These are phyloP conservation scores for Rhododendron williamsianum DNA, from an alignment of 148 eudicot species.

Conservation along the genomic window DNA sequence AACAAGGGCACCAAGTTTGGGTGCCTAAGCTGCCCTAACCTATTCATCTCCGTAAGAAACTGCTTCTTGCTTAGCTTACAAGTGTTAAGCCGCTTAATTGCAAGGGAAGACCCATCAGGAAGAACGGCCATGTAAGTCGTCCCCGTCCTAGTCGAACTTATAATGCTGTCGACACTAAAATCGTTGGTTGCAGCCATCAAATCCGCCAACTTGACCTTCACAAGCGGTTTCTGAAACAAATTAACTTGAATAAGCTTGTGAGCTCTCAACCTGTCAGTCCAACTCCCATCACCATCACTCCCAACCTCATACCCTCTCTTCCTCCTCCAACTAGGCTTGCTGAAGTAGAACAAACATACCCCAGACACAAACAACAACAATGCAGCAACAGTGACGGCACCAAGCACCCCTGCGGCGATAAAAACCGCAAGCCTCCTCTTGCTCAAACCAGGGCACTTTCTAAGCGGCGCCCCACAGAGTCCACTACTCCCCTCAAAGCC, in stretches of 20 bases:
- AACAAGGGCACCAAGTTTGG: constrained; percentile 82
- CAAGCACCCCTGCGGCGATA: constrained; percentile 65
- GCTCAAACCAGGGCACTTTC: constrained; percentile 58
- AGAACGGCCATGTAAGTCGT: constrained; percentile 63
- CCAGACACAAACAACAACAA: constrained; percentile 55
- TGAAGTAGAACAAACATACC: constrained; percentile 69
- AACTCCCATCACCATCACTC: constrained; percentile 34
- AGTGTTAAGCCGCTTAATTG: constrained; percentile 61
- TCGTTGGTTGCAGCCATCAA: constrained; percentile 61
- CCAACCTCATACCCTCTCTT: constrained; percentile 40
- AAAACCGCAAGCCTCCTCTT: constrained; percentile 47
- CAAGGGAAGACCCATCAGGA: constrained; percentile 74
- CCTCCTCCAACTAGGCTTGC: constrained; percentile 20
- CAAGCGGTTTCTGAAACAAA: constrained; percentile 72
- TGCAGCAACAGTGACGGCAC: constrained; percentile 30
- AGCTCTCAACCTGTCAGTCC: constrained; percentile 59
- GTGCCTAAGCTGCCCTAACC: constrained; percentile 70
- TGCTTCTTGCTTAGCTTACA: constrained; percentile 67
- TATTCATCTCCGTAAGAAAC: constrained; percentile 55
- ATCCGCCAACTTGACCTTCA: constrained; percentile 60
- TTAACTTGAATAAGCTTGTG: constrained; percentile 62
- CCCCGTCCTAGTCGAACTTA: constrained; percentile 54
- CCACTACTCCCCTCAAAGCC: constrained; percentile 50
- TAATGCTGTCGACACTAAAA: constrained; percentile 40
- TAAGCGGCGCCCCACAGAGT: constrained; percentile 56